Base-by-base conservation (phyloP, 768 basidiomycete species). In the Tricholoma sp. region DNA sequence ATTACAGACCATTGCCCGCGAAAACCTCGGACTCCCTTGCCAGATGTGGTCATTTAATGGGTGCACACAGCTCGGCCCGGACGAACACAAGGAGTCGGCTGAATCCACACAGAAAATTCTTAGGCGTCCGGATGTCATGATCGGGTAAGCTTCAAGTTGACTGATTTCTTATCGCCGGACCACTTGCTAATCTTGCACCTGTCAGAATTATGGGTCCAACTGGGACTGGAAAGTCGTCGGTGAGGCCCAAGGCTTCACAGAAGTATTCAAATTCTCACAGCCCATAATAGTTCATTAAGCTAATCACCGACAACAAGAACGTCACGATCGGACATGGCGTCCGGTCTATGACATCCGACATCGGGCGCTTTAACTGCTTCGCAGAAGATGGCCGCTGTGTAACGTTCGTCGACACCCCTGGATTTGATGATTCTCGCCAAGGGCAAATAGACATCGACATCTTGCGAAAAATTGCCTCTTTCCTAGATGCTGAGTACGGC, bases 401-500 rank as follows among this genome's bases (percentile, higher is more conserved):
- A 8, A 13, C n/a, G 4, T 59, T 76, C 42, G 65, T 76, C 17
- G 75, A 76, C 44, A 78, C 76, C 1, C 75, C 77, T 0, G 75
- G 75, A 11, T 76, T 77, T 39, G 75, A 77, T 41, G 73, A 77
- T 57, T 72, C 72, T 3, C 53, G 42, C 17, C 63, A 62, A 39
- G 70, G 63, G 29, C 72, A 73, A 18, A 37, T 12, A 24, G 32
- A 33, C 32, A 33, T 10, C 32, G 32, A 33, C 32, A 44, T 53
- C 20, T 20, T 53, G n/a, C 8, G 31, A 18, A 24, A 39, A 8
- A 53, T 53, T 36, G 63, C 32, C 32, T 33, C 32, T 33, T 33
- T 33, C 66, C 10, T 68, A 71, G 17, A 53, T 74, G 39, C 62
- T 75, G 55, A 70, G 54, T 32, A 53, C n/a, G 11, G 51, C 32